Evolutionary conservation across 225 moss, liverwort and hornwort genomes (phyloP).

Genomic region (Pseudoscleropodium purum): DNA sequence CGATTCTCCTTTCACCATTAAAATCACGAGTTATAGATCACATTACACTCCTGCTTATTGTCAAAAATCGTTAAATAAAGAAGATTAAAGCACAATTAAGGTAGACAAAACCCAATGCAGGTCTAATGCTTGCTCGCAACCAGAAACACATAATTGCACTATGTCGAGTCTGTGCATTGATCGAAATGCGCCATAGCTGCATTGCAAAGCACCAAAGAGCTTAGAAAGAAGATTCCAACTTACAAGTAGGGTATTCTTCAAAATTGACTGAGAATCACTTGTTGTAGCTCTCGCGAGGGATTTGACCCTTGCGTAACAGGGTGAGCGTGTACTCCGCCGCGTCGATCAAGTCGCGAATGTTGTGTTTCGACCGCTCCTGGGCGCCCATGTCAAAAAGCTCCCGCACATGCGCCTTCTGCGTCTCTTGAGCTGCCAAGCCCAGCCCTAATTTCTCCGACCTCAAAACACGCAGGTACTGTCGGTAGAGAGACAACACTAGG

Average conservation of each 20-base stretch:
- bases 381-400: slow-evolving; percentile 60
- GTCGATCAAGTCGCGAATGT: slow-evolving; percentile 62
- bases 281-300: slow-evolving; percentile 52
- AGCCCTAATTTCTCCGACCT: slow-evolving; percentile 50
- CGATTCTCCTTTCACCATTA: neutral
- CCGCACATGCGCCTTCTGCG: slow-evolving; percentile 44
- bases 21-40: neutral
- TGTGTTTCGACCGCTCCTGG: slow-evolving; percentile 54
- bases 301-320: slow-evolving; percentile 27
- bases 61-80: neutral
- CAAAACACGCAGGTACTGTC: slow-evolving; percentile 48
- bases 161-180: neutral
- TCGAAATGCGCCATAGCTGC: neutral
- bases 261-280: slow-evolving; percentile 8
- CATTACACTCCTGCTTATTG: neutral
- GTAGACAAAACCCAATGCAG: neutral
- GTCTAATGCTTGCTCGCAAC: neutral
- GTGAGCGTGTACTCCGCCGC: slow-evolving; percentile 48
- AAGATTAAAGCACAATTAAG: neutral
- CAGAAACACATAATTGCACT: neutral
- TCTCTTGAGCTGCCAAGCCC: slow-evolving; percentile 56
- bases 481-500: slow-evolving; percentile 60
- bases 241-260: neutral
- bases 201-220: neutral
- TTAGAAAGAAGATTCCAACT: neutral